Percentiles rank a stretch among this genome's conserved stretches.
These are phyloP conservation scores for Fusarium tuaranense DNA, from an alignment of 2,329 filamentous ascomycete genomes.

Conservation along the genomic window DNA sequence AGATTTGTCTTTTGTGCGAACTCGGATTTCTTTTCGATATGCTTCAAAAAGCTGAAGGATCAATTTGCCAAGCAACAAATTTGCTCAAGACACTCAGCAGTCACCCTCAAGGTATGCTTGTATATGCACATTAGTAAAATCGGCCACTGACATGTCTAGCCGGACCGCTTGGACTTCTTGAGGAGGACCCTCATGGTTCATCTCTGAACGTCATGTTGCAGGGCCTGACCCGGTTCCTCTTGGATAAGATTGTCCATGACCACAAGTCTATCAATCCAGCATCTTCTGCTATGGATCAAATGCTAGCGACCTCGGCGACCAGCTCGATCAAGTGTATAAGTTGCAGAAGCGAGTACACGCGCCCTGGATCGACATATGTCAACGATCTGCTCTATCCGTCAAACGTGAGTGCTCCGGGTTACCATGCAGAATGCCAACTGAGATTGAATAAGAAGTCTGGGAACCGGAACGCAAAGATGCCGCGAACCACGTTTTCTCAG, in stretches of 20 bases:
- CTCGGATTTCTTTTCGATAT: conserved; percentile 97
- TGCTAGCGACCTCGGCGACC: conserved; percentile 77
- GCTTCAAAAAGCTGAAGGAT: conserved; percentile 93
- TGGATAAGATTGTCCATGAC: conserved; percentile 84
- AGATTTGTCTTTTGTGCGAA: conserved; percentile 91
- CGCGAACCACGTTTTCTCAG: conserved; percentile 81
- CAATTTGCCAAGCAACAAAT: conserved; percentile 97
- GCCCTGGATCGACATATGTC: conserved; percentile 82
- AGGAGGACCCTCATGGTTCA: conserved; percentile 81
- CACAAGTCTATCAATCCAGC: conserved; percentile 75
- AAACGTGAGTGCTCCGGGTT: conserved; percentile 41
- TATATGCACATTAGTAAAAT: background rate
- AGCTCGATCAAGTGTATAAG: conserved; percentile 85
- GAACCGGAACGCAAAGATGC: conserved; percentile 61
- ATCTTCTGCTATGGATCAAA: conserved; percentile 76
- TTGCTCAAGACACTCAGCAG: conserved; percentile 89
- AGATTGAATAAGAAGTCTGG: conserved; percentile 56
- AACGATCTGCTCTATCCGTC: conserved; percentile 87
- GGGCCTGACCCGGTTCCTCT: conserved; percentile 83
- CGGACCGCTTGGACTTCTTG: conserved; percentile 81
- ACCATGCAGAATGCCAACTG: background rate
- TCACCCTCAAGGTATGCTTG: conserved; percentile 74
- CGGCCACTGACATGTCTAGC: conserved; percentile 57
- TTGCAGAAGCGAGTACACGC: conserved; percentile 87
- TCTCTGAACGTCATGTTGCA: conserved; percentile 87